Evolutionary conservation across 805 yeast genomes (phyloP).

Genomic region (Saccharomyces kudriavzevii): DNA sequence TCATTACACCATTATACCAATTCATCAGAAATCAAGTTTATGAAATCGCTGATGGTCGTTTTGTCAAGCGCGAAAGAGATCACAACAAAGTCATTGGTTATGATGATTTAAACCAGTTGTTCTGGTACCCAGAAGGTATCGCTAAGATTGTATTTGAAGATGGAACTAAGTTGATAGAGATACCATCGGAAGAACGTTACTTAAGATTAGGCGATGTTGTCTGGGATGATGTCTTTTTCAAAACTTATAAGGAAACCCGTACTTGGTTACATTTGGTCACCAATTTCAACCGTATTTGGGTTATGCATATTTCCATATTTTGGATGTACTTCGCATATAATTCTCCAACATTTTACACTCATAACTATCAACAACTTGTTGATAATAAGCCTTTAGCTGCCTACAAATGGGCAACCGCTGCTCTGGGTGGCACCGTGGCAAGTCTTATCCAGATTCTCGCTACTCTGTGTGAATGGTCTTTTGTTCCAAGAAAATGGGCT

Average conservation of each 20-base stretch:
- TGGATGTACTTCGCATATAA: conserved; percentile 95
- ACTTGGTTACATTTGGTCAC: conserved; percentile 95
- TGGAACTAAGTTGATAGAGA: conserved; percentile 82
- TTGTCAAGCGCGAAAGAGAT: conserved; percentile 76
- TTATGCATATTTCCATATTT: conserved; percentile 78
- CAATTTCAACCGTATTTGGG: conserved; percentile 97
- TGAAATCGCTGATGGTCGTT: conserved; percentile 74
- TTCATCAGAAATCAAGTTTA: conserved; percentile 75
- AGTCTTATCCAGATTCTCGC: conserved; percentile 74
- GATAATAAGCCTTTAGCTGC: conserved; percentile 86
- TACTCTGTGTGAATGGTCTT: conserved; percentile 86
- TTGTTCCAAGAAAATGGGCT: conserved; percentile 97
- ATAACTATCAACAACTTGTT: conserved; percentile 71
- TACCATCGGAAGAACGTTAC: conserved; percentile 85
- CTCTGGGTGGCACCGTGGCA: conserved; percentile 88
- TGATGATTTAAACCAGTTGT: conserved; percentile 96
- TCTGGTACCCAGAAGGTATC: conserved; percentile 99
- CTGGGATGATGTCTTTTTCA: conserved; percentile 89
- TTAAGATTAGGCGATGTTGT: conserved; percentile 82
- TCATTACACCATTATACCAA: conserved; percentile 83
- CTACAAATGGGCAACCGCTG: conserved; percentile 86
- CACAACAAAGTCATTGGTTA: conserved; percentile 80
- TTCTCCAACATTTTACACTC: conserved; percentile 85
- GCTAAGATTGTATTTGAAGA: conserved; percentile 86
- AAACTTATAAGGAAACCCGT: conserved; percentile 91